A percentile compares a stretch with the other conserved stretches of the same genome.
These are phyloP conservation scores for Ilyonectria destructans DNA, from an alignment of 2,329 filamentous ascomycete genomes.

Conservation along the genomic window DNA sequence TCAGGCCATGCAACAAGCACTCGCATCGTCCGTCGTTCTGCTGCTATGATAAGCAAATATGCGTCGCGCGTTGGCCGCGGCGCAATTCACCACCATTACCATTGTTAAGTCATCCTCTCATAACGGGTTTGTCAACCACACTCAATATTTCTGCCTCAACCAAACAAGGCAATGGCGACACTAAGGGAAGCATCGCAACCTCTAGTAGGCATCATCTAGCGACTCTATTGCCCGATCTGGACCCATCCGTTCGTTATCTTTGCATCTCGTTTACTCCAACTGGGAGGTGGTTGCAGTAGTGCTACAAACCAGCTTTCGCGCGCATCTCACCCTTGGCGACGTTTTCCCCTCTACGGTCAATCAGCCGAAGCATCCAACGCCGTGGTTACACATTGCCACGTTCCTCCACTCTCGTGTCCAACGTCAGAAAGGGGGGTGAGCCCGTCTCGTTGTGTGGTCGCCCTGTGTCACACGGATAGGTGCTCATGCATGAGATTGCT, in stretches of 20 bases:
- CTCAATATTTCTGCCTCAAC: background rate
- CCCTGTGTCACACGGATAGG: constrained; percentile 32
- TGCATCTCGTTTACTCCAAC: background rate
- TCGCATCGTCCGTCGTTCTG: background rate
- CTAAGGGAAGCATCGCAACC: background rate
- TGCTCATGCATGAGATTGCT: constrained; percentile 34
- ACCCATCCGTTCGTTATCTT: constrained; percentile 9
- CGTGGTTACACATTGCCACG: constrained; percentile 35
- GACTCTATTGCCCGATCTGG: background rate
- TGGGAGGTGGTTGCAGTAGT: constrained; percentile 3
- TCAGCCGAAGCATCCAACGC: constrained; percentile 43
- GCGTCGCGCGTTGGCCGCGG: constrained; percentile 1
- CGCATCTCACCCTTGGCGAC: constrained; percentile 31
- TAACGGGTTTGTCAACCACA: background rate
- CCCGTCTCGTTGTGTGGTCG: constrained; percentile 35
- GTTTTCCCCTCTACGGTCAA: constrained; percentile 41
- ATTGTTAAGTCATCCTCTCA: background rate
- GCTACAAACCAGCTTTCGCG: constrained; percentile 7
- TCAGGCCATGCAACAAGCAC: constrained; percentile 3
- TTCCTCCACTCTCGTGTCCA: constrained; percentile 37
- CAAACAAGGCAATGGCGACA: background rate
- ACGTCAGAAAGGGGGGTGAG: constrained; percentile 32
- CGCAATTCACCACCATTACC: constrained; percentile 2
- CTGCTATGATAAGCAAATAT: background rate
- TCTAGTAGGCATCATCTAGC: background rate